A percentile compares a stretch with the other conserved stretches of the same genome.
Evolutionary conservation across 768 basidiomycete species (phyloP).

Genomic region (Pholiota conissans): DNA sequence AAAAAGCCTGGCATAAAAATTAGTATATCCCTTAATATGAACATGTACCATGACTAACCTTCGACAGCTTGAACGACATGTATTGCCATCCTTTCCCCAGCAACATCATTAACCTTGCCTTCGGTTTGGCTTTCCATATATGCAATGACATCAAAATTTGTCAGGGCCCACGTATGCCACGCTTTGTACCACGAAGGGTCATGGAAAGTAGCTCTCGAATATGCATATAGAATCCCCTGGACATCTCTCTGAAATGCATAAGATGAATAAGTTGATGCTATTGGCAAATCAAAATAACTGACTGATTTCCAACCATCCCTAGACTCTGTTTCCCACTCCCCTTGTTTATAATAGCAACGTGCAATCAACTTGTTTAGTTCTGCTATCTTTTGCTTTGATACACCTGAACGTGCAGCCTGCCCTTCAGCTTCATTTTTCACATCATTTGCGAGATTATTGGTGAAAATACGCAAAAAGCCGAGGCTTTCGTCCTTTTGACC

Average conservation of each 20-base stretch:
- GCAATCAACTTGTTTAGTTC: constrained; percentile 86
- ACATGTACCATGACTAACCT: constrained; percentile 44
- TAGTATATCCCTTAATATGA: not conserved
- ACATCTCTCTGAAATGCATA: constrained; percentile 70
- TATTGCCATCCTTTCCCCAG: constrained; percentile 63
- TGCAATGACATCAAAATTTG: constrained; percentile 92
- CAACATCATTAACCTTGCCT: constrained; percentile 54
- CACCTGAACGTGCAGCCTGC: constrained; percentile 47
- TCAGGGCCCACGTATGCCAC: constrained; percentile 98
- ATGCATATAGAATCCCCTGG: constrained; percentile 81
- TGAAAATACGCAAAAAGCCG: constrained; percentile 81
- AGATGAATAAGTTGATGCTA: not conserved
- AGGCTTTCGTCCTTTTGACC: constrained; percentile 79
- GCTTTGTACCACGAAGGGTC: constrained; percentile 99
- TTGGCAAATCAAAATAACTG: constrained; percentile 26
- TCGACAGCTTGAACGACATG: constrained; percentile 94
- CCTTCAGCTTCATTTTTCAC: constrained; percentile 61
- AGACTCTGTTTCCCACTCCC: constrained; percentile 88
- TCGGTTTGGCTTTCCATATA: constrained; percentile 72
- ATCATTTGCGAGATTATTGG: constrained; percentile 72
- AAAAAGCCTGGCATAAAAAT: constrained; percentile 70
- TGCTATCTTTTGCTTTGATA: constrained; percentile 58
- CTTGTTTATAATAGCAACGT: constrained; percentile 94
- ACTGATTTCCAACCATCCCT: constrained; percentile 81
- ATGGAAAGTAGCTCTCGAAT: constrained; percentile 84